phyloP scores from a whole-genome alignment of 371 early-diverging fungal species.

The Encephalitozoon romaleae region DNA sequence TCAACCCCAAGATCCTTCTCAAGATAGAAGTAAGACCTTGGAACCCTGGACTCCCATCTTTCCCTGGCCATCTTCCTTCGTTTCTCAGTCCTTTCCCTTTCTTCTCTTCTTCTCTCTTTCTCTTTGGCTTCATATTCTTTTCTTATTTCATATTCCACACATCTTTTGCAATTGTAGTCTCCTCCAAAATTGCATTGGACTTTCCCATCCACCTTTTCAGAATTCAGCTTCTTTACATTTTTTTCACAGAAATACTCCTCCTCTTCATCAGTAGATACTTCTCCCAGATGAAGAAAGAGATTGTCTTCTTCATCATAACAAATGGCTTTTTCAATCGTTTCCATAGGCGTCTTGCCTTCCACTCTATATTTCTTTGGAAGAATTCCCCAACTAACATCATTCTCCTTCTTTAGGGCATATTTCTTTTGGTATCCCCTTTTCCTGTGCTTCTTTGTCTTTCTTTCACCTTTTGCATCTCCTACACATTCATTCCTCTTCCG shows the following conservation, averaged over 20 bases:
- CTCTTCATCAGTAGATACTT: conserved; percentile 30
- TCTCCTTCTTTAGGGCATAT: neutral
- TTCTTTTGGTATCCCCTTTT: neutral
- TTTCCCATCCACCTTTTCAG: neutral
- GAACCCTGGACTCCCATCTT: neutral
- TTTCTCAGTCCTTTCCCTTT: conserved; percentile 9
- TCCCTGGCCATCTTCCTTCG: neutral
- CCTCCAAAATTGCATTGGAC: conserved; percentile 28
- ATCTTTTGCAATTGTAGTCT: conserved; percentile 9
- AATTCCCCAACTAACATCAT: conserved; percentile 5
- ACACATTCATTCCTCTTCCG: neutral
- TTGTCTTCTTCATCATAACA: neutral
- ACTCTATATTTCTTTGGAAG: conserved; percentile 10
- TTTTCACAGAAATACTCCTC: conserved; percentile 21
- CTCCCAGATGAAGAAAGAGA: conserved; percentile 10
- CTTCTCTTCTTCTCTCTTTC: neutral
- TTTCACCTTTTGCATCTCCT: neutral
- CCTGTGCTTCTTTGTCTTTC: neutral
- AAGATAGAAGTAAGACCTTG: neutral
- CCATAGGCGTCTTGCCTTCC: neutral
- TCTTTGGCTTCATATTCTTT: conserved; percentile 24
- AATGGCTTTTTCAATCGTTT: conserved; percentile 6
- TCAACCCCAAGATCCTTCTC: conserved; percentile 34
- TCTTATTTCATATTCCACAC: conserved; percentile 27
- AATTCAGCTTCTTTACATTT: conserved; percentile 7